phyloP scores from a whole-genome alignment of 2,329 filamentous ascomycete species.

The Fusarium phyllophilum region DNA sequence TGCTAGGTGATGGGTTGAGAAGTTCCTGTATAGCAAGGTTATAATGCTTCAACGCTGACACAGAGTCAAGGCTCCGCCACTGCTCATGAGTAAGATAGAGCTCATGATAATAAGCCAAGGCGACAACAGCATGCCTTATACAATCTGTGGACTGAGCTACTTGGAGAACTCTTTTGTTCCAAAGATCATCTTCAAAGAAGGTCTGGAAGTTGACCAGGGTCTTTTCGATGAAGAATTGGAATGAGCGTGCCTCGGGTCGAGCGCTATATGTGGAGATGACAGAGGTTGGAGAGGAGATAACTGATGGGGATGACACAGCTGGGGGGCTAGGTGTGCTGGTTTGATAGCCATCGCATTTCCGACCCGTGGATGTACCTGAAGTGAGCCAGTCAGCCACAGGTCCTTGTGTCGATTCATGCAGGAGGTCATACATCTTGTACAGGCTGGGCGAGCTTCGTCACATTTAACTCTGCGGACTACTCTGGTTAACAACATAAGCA shows the following conservation, averaged over 20 bases:
- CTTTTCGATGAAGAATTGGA: conserved; percentile 28
- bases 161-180: conserved; percentile 17
- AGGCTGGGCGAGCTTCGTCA: conserved; percentile 14
- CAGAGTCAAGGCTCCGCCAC: neutral
- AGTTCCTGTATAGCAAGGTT: conserved; percentile 24
- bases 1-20: neutral
- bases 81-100: conserved; percentile 6
- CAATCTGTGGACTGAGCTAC: conserved; percentile 4
- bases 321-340: neutral
- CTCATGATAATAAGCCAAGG: conserved; percentile 15
- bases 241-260: neutral
- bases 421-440: conserved; percentile 4
- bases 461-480: conserved; percentile 25
- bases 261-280: neutral
- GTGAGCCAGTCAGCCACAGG: neutral
- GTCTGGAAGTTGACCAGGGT: conserved; percentile 22
- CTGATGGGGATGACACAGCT: neutral
- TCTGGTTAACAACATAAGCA: neutral
- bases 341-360: conserved; percentile 24
- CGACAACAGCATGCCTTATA: conserved; percentile 12
- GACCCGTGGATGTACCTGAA: conserved; percentile 20
- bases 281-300: neutral
- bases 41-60: conserved; percentile 9
- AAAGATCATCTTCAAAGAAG: conserved; percentile 21
- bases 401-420: neutral